These are phyloP conservation scores for Nephelium lappaceum DNA, from an alignment of 345 rosid species.

Conservation along the genomic window DNA sequence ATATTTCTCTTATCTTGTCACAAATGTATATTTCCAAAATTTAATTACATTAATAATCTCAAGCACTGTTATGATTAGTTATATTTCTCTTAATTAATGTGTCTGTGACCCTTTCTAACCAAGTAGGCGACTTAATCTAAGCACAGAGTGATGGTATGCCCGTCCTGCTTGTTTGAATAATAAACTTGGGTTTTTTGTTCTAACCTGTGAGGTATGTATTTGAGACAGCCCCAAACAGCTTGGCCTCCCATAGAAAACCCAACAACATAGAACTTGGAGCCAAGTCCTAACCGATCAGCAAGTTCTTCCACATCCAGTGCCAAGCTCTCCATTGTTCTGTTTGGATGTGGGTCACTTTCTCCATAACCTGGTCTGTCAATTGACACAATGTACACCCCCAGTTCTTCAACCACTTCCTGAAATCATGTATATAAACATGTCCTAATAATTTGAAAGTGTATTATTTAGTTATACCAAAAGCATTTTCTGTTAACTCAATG, in stretches of 20 bases:
- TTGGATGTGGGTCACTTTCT: conserved; percentile 52
- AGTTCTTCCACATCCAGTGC: conserved; percentile 55
- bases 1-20: too few relatives aligned
- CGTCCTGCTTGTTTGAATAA: too few relatives aligned
- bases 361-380: conserved; percentile 59
- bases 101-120: too few relatives aligned
- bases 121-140: background rate
- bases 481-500: too few relatives aligned
- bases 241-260: conserved; percentile 62
- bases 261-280: conserved; percentile 43
- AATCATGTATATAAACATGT: background rate
- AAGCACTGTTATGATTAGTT: too few relatives aligned
- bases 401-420: conserved; percentile 49
- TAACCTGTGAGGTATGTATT: conserved; percentile 62
- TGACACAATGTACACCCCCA: conserved; percentile 39
- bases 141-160: background rate
- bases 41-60: too few relatives aligned
- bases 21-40: too few relatives aligned
- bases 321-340: conserved; percentile 42
- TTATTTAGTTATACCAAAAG: too few relatives aligned
- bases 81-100: too few relatives aligned
- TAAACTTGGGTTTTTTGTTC: background rate
- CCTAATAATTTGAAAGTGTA: too few relatives aligned
- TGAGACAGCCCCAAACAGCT: conserved; percentile 51
- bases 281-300: conserved; percentile 45